Evolutionary conservation across 805 yeast species (phyloP), one percentile per base, ranked within the genome.

Genomic region (Jamesozyma lodderae): DNA sequence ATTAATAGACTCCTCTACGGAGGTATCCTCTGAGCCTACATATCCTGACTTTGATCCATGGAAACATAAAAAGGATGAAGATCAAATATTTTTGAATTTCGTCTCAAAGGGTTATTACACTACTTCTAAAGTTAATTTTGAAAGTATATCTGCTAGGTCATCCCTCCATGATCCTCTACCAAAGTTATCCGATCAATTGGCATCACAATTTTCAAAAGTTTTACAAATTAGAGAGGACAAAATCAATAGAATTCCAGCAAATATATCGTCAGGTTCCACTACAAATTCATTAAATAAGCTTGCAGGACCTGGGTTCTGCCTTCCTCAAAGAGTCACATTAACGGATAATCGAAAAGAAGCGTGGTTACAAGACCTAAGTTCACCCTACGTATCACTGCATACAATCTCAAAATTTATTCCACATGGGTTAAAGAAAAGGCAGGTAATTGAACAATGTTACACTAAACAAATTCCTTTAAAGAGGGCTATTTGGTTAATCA

Each of bases 401-500:
- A 74, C 73, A 42, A 70, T 88, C 4, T 72, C 92, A 2, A 69
- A 83, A 38, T 83, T 87, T 15, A 73, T 90, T 6, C 97, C 98
- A 0, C 96, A 90, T 56, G 96, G 96, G 0, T 73, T 88, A 17
- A 68, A 88, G 46, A 82, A 84, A 54, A 75, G 76, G 46, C 69
- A 72, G 1, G 64, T 90, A 15, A 55, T 90, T 3, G 96, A 87
- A 45, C 83, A 79, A 43, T 72, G 94, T 45, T 71, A 81, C 42
- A 52, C 63, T 18, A 78, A 79, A 51, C 63, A 64, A 24, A 78
- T 90, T 0, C 96, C 97, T 0, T 63, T 81, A 2, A 55, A 72
- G n/a, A 66, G 96, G 42, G 95, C 96, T 0, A 59, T 90, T 2
- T 90, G 98, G 98, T 72, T 92, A 42, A 81, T 90, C 3, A 76